Evolutionary conservation across 345 rosid species (phyloP), one percentile per base, ranked within the genome.

Genomic region (Nephelium lappaceum): DNA sequence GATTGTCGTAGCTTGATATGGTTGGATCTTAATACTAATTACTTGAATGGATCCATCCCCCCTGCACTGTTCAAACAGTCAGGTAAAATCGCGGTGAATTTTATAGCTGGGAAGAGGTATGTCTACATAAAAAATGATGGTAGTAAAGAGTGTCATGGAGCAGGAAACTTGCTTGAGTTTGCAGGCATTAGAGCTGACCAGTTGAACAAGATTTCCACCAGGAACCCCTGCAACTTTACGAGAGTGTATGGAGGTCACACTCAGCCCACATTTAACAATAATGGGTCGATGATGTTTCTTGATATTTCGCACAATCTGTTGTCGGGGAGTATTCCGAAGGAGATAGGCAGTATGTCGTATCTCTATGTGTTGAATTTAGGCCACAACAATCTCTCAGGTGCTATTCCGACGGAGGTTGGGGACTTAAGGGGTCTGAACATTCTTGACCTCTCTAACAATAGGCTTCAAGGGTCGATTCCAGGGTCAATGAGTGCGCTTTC

Each of bases 221-320:
- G 93, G 82, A 92, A 86, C 77, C 98, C 98, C 23, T 96, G 99
- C 84, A 90, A 92, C 84, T 92, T 93, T 82, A 89, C 88, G 5
- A 84, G 95, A 82, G 90, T 89, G 49, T 96, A 94, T 75, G 79
- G 83, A 14, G 95, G 98, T 31, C 88, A 78, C 55, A 92, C 93
- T 0, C 86, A 92, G 77, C 98, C 97, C 0, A 94, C 94, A 4
- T 96, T 94, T 82, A 85, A 94, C 49, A 83, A 94, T 62, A 96
- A 96, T 10, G 99, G 99, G 23, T 93, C 99, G 3, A 91, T 96
- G 93, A 91, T 94, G 76, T 94, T 96, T 82, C 89, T 96, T 6
- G 99, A 96, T 83, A 86, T 94, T 79, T 96, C 98, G 0, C 79
- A 96, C 82, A 96, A 96, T 82, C 61, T 25, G 79, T 72, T 96